phyloP scores from a whole-genome alignment of 495 filamentous ascomycete genomes.

The Letharia columbiana region DNA sequence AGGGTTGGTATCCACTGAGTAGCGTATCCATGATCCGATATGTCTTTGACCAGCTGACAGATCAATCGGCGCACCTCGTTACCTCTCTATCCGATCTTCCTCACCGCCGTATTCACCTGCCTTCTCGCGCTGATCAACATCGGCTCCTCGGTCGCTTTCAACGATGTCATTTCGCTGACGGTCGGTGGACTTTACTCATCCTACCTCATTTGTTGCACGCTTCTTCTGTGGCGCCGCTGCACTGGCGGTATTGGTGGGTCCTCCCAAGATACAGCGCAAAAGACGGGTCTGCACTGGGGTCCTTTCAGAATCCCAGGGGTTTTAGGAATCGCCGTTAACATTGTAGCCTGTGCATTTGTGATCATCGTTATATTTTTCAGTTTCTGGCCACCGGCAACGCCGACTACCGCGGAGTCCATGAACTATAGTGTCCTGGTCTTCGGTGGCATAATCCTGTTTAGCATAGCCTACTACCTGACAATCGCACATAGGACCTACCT shows the following conservation, averaged over 20 bases:
- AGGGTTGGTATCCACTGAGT: slow-evolving; percentile 9
- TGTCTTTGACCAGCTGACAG: neutral
- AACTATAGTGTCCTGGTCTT: slow-evolving; percentile 39
- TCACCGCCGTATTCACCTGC: slow-evolving; percentile 37
- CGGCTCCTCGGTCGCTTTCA: slow-evolving; percentile 42
- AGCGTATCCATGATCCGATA: neutral
- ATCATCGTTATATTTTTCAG: slow-evolving; percentile 38
- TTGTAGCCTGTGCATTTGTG: slow-evolving; percentile 32
- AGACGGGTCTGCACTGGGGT: slow-evolving; percentile 29
- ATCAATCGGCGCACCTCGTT: slow-evolving; percentile 38
- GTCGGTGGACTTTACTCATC: slow-evolving; percentile 30
- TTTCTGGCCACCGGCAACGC: slow-evolving; percentile 35
- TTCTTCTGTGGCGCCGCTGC: slow-evolving; percentile 19
- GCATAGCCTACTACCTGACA: slow-evolving; percentile 32
- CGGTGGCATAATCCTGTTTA: slow-evolving; percentile 28
- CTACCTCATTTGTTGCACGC: slow-evolving; percentile 30
- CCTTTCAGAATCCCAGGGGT: slow-evolving; percentile 35
- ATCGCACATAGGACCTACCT: slow-evolving; percentile 33
- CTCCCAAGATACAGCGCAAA: neutral
- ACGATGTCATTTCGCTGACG: slow-evolving; percentile 37
- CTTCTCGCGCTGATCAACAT: slow-evolving; percentile 39
- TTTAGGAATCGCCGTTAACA: slow-evolving; percentile 37
- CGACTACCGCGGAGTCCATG: slow-evolving; percentile 36
- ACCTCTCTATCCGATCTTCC: slow-evolving; percentile 41
- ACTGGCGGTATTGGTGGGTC: neutral